These are phyloP conservation scores for Eucalyptus erythrocorys DNA, from an alignment of 345 rosid genomes.

Conservation along the genomic window DNA sequence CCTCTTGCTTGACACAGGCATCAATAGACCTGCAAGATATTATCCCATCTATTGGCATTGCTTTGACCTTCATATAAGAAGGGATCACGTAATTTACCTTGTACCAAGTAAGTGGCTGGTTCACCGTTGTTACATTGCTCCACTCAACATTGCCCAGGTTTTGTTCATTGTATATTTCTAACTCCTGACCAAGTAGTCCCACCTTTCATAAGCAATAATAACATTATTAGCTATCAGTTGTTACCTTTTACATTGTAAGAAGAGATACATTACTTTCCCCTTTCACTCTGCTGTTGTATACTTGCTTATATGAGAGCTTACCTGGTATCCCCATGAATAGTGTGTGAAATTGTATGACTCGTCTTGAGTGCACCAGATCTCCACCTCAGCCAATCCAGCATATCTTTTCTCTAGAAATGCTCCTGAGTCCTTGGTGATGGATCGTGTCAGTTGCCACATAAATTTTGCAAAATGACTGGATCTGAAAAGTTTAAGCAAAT, in stretches of 20 bases:
- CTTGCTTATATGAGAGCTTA: not conserved
- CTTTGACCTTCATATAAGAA: no score
- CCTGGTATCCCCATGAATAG: constrained; percentile 79
- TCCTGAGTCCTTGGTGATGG: constrained; percentile 58
- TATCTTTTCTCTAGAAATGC: constrained; percentile 51
- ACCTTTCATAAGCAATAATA: constrained; percentile 15
- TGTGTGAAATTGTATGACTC: constrained; percentile 21
- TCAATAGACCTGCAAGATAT: not conserved
- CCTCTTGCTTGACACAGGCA: not conserved
- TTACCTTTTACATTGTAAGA: not conserved
- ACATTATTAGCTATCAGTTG: not conserved
- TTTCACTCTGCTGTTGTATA: not conserved
- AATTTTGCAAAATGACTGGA: not conserved
- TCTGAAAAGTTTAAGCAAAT: not conserved
- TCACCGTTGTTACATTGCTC: constrained; percentile 21
- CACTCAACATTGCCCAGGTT: constrained; percentile 31
- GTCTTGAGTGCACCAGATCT: constrained; percentile 15
- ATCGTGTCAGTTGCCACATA: not conserved
- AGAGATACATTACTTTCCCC: not conserved
- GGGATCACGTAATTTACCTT: constrained; percentile 30
- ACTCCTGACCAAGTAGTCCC: constrained; percentile 61
- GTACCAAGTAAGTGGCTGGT: constrained; percentile 65
- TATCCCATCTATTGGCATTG: not conserved
- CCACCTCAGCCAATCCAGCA: constrained; percentile 39
- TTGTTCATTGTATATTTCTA: constrained; percentile 20